Base-by-base conservation (phyloP, 2,329 filamentous ascomycete genomes). In the Penicillium sp. region DNA sequence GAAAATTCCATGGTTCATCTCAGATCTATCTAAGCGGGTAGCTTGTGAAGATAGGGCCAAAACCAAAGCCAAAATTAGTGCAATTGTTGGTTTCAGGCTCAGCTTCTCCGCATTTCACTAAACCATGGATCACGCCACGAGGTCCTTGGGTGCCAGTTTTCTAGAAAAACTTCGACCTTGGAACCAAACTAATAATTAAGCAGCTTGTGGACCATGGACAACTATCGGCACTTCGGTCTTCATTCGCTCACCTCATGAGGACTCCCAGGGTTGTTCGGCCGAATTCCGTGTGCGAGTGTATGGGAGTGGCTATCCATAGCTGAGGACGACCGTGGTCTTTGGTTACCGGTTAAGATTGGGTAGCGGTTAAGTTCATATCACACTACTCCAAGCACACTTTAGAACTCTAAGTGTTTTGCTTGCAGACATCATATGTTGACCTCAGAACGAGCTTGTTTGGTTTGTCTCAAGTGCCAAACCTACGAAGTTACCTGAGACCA, bases 281-380 rank as follows among this genome's bases (percentile, higher is more conserved):
- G 33, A 22, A 56, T 56, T 41, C 44, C 56, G 61, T 51, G 46
- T 53, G 17, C 17, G 37, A 43, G 41, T 33, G 31, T 11, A 28
- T 10, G 26, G 26, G 6, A 48, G 19, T 38, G 30, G n/a, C 37
- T 40, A 49, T 40, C 59, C 61, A 61, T 55, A 61, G 17, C 2
- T 22, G 26, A 48, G 36, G 36, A 17, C 35, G 31, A 55, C 61
- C 58, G 51, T 63, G 61, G 59, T 58, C 59, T 31, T 19, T 12
- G 17, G 12, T 30, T 44, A 50, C 43, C 35, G 46, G 45, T 51
- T 40, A 25, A 35, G 36, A 30, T 30, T 56, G 43, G 42, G 43
- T 36, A 26, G 5, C 37, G 52, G 44, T 50, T 44, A 50, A n/a
- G 46, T 55, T 55, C 44, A 28, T 17, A 46, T 52, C 41, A 38